Evolutionary conservation across 2,329 filamentous ascomycete genomes (phyloP).

Genomic region (Emergomyces orientalis): DNA sequence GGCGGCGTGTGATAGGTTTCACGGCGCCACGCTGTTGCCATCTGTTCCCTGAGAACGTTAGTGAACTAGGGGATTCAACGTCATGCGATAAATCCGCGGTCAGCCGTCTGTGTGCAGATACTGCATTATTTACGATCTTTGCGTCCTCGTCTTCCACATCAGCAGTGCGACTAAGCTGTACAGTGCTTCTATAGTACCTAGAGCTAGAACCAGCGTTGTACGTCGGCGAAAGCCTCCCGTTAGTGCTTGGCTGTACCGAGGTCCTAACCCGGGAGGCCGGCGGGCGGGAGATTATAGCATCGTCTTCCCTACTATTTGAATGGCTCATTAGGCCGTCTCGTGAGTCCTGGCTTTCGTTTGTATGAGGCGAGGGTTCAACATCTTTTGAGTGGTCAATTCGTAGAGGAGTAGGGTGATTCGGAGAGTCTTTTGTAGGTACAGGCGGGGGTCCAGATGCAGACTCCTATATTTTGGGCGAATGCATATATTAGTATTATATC

Average conservation of each 20-base stretch:
- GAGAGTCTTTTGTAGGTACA: constrained; percentile 16
- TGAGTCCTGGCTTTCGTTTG: constrained; percentile 45
- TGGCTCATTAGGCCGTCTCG: constrained; percentile 40
- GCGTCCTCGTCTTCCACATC: constrained; percentile 2
- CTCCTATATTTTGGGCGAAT: not conserved
- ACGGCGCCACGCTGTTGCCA: not conserved
- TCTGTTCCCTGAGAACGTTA: not conserved
- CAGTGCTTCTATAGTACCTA: not conserved
- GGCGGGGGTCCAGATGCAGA: constrained; percentile 19
- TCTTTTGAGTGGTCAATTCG: constrained; percentile 36
- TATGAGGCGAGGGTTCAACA: constrained; percentile 42
- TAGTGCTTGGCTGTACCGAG: not conserved
- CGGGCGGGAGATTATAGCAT: not conserved
- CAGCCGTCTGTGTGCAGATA: constrained; percentile 3
- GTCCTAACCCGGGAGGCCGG: not conserved
- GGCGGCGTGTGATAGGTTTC: not conserved
- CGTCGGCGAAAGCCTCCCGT: not conserved
- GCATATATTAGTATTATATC: not conserved
- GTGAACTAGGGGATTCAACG: not conserved
- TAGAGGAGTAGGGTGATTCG: constrained; percentile 31
- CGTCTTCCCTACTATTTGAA: not conserved
- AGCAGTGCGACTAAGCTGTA: not conserved
- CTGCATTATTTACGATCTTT: not conserved
- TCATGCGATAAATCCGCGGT: not conserved
- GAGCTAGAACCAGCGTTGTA: not conserved